Conservation (phyloP, 2,329 filamentous ascomycete genomes). For the Calonectria ilicicola region DNA sequence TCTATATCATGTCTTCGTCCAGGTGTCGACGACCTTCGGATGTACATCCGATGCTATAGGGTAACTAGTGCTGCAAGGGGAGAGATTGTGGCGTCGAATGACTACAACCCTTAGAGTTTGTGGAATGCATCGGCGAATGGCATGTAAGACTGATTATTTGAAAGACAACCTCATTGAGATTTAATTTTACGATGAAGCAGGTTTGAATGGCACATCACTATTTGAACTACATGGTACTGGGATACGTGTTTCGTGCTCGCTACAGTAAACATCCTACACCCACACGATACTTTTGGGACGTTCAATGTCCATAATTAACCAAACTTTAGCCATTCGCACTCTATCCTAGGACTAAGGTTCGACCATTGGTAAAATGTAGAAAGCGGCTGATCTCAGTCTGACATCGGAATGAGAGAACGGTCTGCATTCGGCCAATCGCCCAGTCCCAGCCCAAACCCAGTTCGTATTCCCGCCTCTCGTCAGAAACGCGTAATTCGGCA, state of each 20-base stretch:
- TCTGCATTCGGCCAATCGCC: background rate
- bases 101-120: background rate
- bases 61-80: background rate
- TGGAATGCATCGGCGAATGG: background rate
- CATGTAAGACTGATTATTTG: background rate
- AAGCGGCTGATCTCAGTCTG: background rate
- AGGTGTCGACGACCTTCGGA: background rate
- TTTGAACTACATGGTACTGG: too few species aligned
- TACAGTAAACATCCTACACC: background rate
- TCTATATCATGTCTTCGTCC: background rate
- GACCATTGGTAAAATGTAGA: background rate
- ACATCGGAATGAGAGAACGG: background rate
- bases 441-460: background rate
- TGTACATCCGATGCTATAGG: background rate
- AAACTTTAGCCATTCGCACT: background rate
- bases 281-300: background rate
- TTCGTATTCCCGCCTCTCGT: background rate
- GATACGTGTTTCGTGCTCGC: background rate
- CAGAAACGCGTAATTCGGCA: background rate
- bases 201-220: background rate
- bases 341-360: background rate
- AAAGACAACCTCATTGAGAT: background rate
- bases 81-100: background rate
- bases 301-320: too few species aligned
- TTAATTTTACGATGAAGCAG: background rate